Evolutionary conservation across 495 filamentous ascomycete genomes (phyloP), one percentile per base, ranked within the genome.

Genomic region (Podospora australis): DNA sequence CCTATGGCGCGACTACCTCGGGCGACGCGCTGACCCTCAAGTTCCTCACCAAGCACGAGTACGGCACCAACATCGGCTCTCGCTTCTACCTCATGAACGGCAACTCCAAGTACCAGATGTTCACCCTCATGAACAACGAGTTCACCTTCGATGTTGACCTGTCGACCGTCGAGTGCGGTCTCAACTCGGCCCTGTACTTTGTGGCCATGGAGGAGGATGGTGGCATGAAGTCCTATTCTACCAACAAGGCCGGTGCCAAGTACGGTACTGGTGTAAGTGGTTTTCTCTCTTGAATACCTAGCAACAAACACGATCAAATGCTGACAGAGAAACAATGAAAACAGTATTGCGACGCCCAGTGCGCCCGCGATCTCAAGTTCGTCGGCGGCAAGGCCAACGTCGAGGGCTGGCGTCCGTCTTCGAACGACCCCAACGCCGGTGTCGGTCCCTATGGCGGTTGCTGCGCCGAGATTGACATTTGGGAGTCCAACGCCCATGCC

Each of bases 391-490:
- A 72, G 69, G 78, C 66, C 65, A 84, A 84, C 64, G 46, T 77
- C 19, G 80, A 84, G 25, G 80, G 62, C 44, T 65, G 62, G 62
- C 24, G 22, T 35, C 24, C 44, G 38, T 65, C 62, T 6, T 55
- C 52, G 48, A 83, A 74, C 67, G 76, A 84, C 60, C 38, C 60
- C 48, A 84, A 83, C 60, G 70, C 79, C 17, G 62, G 62, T 28
- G 62, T 65, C 7, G 62, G 62, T 44, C 57, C 62, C 14, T 39
- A 46, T 3, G 62, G 83, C 47, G 75, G 78, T 47, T 88, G 84
- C 77, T 88, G 84, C 64, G 77, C 78, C n/a, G 84, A 88, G 62
- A 80, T 88, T 63, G 83, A 87, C 53, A 69, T 87, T 55, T 85
- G 62, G 62, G 66, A 86, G 59, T 82, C 83, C 50, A 88, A 88